A percentile compares a stretch with the other conserved stretches of the same genome.
These are phyloP conservation scores for Chenopodium album DNA, from an alignment of 148 eudicot species.

Conservation along the genomic window DNA sequence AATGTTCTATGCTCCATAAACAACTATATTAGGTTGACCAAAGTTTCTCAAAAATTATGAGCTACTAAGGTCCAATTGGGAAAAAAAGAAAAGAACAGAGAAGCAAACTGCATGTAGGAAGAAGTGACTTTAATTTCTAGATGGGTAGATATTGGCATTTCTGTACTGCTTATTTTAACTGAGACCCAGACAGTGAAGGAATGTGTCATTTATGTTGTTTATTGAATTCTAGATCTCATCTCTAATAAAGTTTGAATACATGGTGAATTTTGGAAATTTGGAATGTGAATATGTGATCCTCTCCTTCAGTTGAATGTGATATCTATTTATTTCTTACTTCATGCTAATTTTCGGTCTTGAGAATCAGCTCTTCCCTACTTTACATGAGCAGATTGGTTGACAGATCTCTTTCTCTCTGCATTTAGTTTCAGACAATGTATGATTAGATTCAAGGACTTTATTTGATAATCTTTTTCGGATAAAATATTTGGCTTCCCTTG, in stretches of 20 bases:
- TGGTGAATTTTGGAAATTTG: background rate
- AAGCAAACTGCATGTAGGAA: background rate
- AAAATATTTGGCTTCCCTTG: background rate
- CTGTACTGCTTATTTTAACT: background rate
- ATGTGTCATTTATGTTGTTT: background rate
- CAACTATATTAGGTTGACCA: background rate
- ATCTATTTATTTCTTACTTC: background rate
- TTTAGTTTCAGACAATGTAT: background rate
- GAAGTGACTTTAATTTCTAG: background rate
- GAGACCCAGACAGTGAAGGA: background rate
- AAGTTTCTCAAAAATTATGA: background rate
- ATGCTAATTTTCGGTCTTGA: background rate
- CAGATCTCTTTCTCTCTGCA: background rate
- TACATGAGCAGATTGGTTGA: background rate
- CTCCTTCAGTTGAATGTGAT: background rate
- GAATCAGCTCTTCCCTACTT: background rate
- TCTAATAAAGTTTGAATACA: background rate
- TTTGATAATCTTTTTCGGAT: background rate
- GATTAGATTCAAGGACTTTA: constrained; percentile 1
- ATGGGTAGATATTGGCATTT: background rate
- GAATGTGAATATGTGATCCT: background rate
- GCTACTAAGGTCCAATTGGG: background rate
- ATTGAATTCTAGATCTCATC: background rate
- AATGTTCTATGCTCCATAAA: background rate
- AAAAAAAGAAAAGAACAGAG: too few relatives aligned